Conservation (phyloP, 1,139 yeast species). For the Scheffersomyces titani region DNA sequence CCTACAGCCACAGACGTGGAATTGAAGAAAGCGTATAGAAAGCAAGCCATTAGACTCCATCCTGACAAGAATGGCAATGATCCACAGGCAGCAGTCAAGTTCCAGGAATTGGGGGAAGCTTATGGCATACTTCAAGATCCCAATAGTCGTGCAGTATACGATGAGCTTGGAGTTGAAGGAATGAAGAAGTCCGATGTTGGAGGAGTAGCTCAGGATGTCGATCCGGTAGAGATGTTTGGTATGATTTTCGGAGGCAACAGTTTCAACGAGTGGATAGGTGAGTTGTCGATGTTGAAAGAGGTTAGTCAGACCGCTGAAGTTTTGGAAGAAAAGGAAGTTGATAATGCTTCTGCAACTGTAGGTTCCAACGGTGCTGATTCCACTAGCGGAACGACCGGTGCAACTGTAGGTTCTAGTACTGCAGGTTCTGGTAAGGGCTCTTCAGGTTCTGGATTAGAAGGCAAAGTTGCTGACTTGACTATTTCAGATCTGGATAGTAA, state of each 20-base stretch:
- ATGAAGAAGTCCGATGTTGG: slow-evolving; percentile 29
- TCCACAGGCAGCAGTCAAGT: slow-evolving; percentile 27
- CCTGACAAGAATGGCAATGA: slow-evolving; percentile 30
- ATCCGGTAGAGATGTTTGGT: slow-evolving; percentile 73
- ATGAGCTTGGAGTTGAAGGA: slow-evolving; percentile 47
- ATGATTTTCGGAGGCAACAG: slow-evolving; percentile 86
- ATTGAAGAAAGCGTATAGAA: slow-evolving; percentile 28
- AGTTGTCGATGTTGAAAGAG: slow-evolving; percentile 62
- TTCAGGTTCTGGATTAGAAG: not conserved
- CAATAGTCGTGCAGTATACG: slow-evolving; percentile 40
- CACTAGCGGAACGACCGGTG: slow-evolving; percentile 13
- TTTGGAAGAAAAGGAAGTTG: slow-evolving; percentile 24
- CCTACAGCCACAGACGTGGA: slow-evolving; percentile 22
- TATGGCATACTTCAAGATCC: slow-evolving; percentile 43
- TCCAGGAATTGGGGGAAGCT: slow-evolving; percentile 40
- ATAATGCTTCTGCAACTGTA: slow-evolving; percentile 1
- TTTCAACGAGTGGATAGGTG: slow-evolving; percentile 81
- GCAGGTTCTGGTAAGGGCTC: not conserved
- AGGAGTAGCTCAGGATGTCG: slow-evolving; percentile 21
- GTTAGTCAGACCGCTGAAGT: slow-evolving; percentile 59
- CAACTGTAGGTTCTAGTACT: slow-evolving; percentile 5
- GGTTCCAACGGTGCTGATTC: slow-evolving; percentile 3
- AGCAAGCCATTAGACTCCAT: slow-evolving; percentile 27
- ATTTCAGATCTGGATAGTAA: not conserved
- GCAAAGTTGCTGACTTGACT: not conserved